These are phyloP conservation scores for Cyclospora cayetanensis DNA, from an alignment of 169 alveolate species.

Conservation along the genomic window DNA sequence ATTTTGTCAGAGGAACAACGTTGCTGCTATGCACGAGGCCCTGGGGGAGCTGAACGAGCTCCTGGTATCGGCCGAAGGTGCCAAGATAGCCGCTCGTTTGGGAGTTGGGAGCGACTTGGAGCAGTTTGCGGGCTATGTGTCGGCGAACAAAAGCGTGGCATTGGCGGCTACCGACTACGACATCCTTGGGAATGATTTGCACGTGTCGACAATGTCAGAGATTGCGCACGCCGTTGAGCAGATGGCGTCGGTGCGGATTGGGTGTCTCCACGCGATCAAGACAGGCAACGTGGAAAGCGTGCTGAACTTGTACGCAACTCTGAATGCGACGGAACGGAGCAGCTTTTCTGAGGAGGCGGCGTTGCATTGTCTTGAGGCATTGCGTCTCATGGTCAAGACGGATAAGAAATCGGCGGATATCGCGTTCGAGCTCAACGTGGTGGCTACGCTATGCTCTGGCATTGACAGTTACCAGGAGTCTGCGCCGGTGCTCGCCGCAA, in stretches of 20 bases:
- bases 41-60: conserved; percentile 77
- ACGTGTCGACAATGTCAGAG: conserved; percentile 68
- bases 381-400: conserved; percentile 84
- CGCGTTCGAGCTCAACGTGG: conserved; percentile 84
- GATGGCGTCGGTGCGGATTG: conserved; percentile 67
- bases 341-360: conserved; percentile 68
- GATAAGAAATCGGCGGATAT: conserved; percentile 86
- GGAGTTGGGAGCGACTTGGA: conserved; percentile 59
- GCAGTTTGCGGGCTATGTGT: conserved; percentile 41
- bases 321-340: conserved; percentile 42
- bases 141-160: conserved; percentile 31
- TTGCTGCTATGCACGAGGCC: conserved; percentile 75
- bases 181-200: conserved; percentile 67
- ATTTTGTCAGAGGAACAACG: conserved; percentile 43
- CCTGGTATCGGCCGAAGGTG: conserved; percentile 80
- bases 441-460: conserved; percentile 84
- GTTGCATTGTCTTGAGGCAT: conserved; percentile 72
- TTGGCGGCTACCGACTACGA: conserved; percentile 67
- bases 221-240: conserved; percentile 73
- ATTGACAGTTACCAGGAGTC: conserved; percentile 84
- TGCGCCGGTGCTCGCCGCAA: conserved; percentile 85
- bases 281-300: conserved; percentile 67
- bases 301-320: conserved; percentile 49
- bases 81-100: conserved; percentile 74
- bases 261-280: conserved; percentile 47